Evolutionary conservation across 177 flowering plant genomes (phyloP).

Genomic region (Vitis hybrid): DNA sequence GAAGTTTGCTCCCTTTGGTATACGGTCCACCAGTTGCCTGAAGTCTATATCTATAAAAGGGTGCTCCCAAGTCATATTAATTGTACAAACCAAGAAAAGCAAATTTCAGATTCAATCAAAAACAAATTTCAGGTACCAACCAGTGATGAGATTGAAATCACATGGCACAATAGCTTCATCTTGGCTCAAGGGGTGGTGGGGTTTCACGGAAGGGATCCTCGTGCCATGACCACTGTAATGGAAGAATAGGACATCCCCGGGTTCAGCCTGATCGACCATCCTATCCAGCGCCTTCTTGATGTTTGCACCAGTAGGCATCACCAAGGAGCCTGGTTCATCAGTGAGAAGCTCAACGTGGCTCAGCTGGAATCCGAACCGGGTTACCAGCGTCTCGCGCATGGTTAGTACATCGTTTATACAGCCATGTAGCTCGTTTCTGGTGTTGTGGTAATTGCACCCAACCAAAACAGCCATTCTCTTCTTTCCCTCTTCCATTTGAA

Average conservation of each 20-base stretch:
- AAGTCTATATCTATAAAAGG: conserved; percentile 50
- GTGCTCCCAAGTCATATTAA: too few species aligned
- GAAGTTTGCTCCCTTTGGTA: conserved; percentile 69
- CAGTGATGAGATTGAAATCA: conserved; percentile 86
- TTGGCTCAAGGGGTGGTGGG: conserved; percentile 22
- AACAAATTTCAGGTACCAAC: conserved; percentile 25
- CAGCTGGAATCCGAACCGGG: conserved; percentile 42
- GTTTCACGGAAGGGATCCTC: conserved; percentile 32
- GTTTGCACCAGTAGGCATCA: conserved; percentile 46
- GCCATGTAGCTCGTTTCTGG: conserved; percentile 59
- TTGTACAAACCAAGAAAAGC: too few species aligned
- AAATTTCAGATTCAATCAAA: too few species aligned
- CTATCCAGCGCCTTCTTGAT: conserved; percentile 42
- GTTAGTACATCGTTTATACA: conserved; percentile 71
- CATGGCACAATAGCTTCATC: conserved; percentile 85
- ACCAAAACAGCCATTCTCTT: conserved; percentile 57
- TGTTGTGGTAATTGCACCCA: conserved; percentile 62
- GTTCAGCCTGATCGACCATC: conserved; percentile 53
- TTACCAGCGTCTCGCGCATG: conserved; percentile 41
- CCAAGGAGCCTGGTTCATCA: conserved; percentile 27
- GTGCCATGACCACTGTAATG: conserved; percentile 92
- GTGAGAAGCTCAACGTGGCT: conserved; percentile 33
- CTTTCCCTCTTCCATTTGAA: conserved; percentile 20
- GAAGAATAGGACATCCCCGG: conserved; percentile 68
- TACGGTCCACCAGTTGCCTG: conserved; percentile 53